A percentile compares a stretch with the other conserved stretches of the same genome.
Conservation (phyloP, 75 land plant species). For the Picea glauca region DNA sequence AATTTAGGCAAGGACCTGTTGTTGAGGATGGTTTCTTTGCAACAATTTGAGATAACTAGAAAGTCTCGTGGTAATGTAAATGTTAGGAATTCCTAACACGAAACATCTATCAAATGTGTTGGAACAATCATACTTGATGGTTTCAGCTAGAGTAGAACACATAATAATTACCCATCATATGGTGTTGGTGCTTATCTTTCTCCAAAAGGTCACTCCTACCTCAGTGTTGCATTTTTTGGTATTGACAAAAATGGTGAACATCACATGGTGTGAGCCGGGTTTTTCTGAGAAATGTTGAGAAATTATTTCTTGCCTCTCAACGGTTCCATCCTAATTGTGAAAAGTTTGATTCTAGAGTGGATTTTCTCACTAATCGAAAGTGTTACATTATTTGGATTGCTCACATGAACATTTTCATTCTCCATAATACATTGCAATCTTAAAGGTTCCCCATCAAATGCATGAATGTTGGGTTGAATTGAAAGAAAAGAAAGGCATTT, state of each 20-base stretch:
- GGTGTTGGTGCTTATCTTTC: too few species aligned
- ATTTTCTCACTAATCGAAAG: constrained; percentile 39
- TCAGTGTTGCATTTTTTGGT: constrained; percentile 55
- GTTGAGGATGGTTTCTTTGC: too few species aligned
- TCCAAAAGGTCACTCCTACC: too few species aligned
- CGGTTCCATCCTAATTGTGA: constrained; percentile 53
- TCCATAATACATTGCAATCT: constrained; percentile 46
- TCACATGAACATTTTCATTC: constrained; percentile 51
- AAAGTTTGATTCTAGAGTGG: constrained; percentile 46
- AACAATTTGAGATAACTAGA: too few species aligned
- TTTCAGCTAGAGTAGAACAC: too few species aligned
- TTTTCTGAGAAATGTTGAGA: constrained; percentile 61
- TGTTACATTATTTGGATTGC: constrained; percentile 46
- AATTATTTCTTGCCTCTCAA: constrained; percentile 30
- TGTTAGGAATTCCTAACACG: too few species aligned
- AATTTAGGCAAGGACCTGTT: too few species aligned
- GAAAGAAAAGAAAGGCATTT: background rate
- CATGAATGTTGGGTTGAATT: background rate
- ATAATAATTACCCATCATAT: too few species aligned
- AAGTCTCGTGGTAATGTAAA: too few species aligned
- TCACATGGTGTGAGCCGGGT: constrained; percentile 57
- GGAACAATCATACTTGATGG: too few species aligned
- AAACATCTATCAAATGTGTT: too few species aligned
- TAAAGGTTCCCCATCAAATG: constrained; percentile 21
- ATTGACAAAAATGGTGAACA: constrained; percentile 65